Percentiles rank a stretch among this genome's conserved stretches.
Conservation (phyloP, 164 flowering plant genomes). For the Tetrastigma voinierianum region DNA sequence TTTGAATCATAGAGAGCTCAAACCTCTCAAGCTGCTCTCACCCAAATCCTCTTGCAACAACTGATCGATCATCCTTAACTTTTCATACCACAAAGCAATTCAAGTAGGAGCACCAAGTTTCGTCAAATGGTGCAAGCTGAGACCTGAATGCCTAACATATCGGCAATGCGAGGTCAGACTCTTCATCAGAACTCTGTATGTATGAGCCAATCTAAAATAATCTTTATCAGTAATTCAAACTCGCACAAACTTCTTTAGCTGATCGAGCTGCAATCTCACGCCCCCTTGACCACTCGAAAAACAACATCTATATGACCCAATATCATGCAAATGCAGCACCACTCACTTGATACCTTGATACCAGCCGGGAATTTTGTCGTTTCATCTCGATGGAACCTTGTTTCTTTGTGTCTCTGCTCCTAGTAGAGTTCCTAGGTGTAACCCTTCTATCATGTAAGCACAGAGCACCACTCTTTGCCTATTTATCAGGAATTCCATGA, state of each 20-base stretch:
- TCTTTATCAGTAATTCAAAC: constrained; percentile 73
- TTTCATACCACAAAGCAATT: constrained; percentile 93
- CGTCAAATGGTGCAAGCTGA: constrained; percentile 81
- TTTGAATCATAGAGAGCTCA: constrained; percentile 95
- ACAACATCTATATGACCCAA: constrained; percentile 95
- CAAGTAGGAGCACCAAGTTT: constrained; percentile 86
- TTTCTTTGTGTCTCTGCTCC: constrained; percentile 40
- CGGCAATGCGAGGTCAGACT: constrained; percentile 26
- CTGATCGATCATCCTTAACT: constrained; percentile 84
- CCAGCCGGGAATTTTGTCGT: constrained; percentile 29
- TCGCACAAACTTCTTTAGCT: constrained; percentile 53
- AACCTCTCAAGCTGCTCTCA: constrained; percentile 93
- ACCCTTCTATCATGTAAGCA: constrained; percentile 34
- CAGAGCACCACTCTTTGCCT: constrained; percentile 69
- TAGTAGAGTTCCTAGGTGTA: constrained; percentile 31
- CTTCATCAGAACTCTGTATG: constrained; percentile 36
- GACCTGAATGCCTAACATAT: constrained; percentile 56
- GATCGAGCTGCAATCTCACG: constrained; percentile 69
- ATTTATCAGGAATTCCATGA: constrained; percentile 7
- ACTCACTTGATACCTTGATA: constrained; percentile 88
- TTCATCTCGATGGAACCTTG: constrained; percentile 25
- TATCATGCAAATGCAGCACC: constrained; percentile 95
- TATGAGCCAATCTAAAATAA: constrained; percentile 60
- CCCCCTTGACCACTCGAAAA: constrained; percentile 80
- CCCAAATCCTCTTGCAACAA: constrained; percentile 85